Conservation (phyloP, 2,329 filamentous ascomycete genomes). For the Xylariaceae sp. region DNA sequence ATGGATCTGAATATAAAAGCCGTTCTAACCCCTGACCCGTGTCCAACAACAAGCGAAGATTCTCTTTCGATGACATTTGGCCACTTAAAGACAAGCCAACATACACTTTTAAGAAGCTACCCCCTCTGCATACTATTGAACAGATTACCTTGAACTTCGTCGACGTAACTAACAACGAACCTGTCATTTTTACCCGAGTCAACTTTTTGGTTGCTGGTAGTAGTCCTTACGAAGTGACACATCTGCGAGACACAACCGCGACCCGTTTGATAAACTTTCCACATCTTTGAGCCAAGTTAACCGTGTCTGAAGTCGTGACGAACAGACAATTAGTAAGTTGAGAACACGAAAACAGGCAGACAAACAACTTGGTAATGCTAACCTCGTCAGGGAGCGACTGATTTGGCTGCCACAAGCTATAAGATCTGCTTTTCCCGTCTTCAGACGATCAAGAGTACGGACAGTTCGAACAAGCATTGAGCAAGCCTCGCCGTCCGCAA, state of each 20-base stretch:
- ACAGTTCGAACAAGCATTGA: slow-evolving; percentile 1
- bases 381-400: neutral
- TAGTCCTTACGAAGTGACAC: no score
- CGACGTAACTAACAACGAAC: no score
- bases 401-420: neutral
- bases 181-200: no score
- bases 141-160: no score
- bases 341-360: neutral
- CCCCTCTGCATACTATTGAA: no score
- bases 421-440: neutral
- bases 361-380: slow-evolving; percentile 1
- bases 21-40: slow-evolving; percentile 12
- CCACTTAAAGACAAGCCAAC: neutral
- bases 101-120: neutral
- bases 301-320: neutral
- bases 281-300: neutral
- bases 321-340: slow-evolving; percentile 4
- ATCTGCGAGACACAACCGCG: no score
- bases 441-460: neutral
- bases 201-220: no score
- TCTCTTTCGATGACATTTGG: slow-evolving; percentile 13
- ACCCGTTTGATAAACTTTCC: neutral
- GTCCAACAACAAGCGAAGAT: slow-evolving; percentile 27
- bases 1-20: slow-evolving; percentile 23
- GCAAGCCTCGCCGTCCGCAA: no score